These are phyloP conservation scores for Glomus cerebriforme DNA, from an alignment of 192 early-diverging fungal species.

Conservation along the genomic window DNA sequence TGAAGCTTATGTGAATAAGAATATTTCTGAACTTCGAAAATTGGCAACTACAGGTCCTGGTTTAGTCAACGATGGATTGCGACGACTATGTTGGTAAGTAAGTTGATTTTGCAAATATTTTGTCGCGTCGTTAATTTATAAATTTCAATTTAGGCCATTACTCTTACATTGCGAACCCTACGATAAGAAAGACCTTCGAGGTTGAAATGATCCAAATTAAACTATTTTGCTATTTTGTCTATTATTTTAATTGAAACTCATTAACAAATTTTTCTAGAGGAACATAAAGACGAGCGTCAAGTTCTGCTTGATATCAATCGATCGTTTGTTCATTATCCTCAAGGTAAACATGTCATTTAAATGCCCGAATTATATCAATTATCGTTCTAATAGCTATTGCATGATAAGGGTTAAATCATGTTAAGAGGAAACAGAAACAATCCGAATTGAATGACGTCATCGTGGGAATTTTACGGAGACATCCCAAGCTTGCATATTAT, in stretches of 20 bases:
- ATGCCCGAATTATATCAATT: not conserved
- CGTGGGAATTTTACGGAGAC: constrained; percentile 47
- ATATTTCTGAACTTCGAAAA: not conserved
- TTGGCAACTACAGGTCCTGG: constrained; percentile 42
- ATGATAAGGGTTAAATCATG: constrained; percentile 24
- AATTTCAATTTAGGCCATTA: constrained; percentile 43
- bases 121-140: not conserved
- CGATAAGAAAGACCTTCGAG: not conserved
- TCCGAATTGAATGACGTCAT: constrained; percentile 51
- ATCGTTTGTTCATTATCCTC: constrained; percentile 48
- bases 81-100: constrained; percentile 49
- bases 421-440: constrained; percentile 47
- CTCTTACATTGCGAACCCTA: constrained; percentile 41
- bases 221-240: not conserved
- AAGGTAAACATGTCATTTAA: constrained; percentile 28
- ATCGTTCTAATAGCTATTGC: not conserved
- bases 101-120: not conserved
- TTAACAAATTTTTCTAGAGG: not conserved
- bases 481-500: constrained; percentile 55
- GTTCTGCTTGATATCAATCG: constrained; percentile 50
- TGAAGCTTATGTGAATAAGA: not conserved
- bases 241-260: not conserved
- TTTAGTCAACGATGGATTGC: constrained; percentile 51
- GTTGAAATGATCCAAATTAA: not conserved
- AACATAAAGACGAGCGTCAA: constrained; percentile 53